phyloP scores from a whole-genome alignment of 371 early-diverging fungal genomes.

The Apophysomyces variabilis region DNA sequence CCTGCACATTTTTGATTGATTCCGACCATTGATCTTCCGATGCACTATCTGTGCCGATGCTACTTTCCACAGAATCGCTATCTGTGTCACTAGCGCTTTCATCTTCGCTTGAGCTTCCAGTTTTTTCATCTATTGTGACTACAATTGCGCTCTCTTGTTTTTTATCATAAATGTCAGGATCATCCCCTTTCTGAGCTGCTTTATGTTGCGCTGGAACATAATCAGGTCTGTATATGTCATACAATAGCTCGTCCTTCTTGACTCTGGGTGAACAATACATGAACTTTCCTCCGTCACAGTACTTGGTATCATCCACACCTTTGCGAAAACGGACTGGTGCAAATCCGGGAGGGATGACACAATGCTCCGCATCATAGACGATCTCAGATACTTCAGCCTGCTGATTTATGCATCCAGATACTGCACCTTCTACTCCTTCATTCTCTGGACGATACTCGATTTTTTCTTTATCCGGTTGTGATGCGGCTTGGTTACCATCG shows the following conservation, averaged over 20 bases:
- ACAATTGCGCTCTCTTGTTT: constrained; percentile 8
- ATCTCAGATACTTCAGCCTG: not conserved
- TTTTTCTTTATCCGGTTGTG: not conserved
- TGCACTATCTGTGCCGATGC: constrained; percentile 9
- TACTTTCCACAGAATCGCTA: constrained; percentile 10
- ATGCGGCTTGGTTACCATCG: not conserved
- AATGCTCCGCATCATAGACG: constrained; percentile 3
- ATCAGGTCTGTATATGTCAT: constrained; percentile 44
- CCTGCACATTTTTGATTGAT: constrained; percentile 39
- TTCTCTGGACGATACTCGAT: not conserved
- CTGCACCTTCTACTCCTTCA: constrained; percentile 12
- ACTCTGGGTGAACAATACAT: constrained; percentile 29
- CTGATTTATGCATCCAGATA: not conserved
- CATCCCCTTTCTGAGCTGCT: constrained; percentile 12
- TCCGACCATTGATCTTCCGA: constrained; percentile 8
- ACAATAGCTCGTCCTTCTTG: constrained; percentile 16
- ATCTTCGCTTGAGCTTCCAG: constrained; percentile 12
- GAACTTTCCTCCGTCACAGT: constrained; percentile 53
- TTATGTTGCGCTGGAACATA: constrained; percentile 35
- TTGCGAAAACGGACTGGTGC: constrained; percentile 44
- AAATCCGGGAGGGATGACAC: constrained; percentile 45
- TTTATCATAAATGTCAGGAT: not conserved
- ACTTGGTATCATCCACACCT: constrained; percentile 50
- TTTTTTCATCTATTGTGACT: not conserved
- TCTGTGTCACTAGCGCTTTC: constrained; percentile 18